A percentile compares a stretch with the other conserved stretches of the same genome.
Evolutionary conservation across 495 filamentous ascomycete genomes (phyloP).

Genomic region (Penicillium dipodomyicola): DNA sequence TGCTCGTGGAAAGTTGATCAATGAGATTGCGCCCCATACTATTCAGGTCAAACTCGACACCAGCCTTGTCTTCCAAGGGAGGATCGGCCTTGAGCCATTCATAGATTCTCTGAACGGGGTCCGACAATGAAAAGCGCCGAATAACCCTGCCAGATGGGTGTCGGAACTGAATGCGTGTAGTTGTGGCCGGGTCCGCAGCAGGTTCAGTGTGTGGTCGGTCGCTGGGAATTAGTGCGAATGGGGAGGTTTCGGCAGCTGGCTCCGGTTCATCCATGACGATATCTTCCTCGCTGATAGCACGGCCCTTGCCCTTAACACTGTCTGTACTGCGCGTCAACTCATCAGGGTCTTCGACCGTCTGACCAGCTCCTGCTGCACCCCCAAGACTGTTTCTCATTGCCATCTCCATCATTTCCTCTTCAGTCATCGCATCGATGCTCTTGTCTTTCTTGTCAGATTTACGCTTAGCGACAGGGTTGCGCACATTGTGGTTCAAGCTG

Average conservation of each 20-base stretch:
- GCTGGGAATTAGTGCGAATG: conserved; percentile 66
- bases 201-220: conserved; percentile 77
- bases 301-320: conserved; percentile 65
- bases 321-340: conserved; percentile 67
- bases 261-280: conserved; percentile 32
- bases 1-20: conserved; percentile 64
- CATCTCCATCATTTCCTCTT: conserved; percentile 94
- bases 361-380: conserved; percentile 31
- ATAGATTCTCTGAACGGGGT: conserved; percentile 78
- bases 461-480: conserved; percentile 84
- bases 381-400: conserved; percentile 83
- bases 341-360: conserved; percentile 69
- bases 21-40: conserved; percentile 79
- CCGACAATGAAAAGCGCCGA: conserved; percentile 74
- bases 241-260: conserved; percentile 33
- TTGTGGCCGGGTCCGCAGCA: conserved; percentile 59
- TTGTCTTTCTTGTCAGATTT: conserved; percentile 70
- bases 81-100: conserved; percentile 92
- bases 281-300: conserved; percentile 44
- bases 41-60: conserved; percentile 80
- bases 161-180: conserved; percentile 88
- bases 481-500: conserved; percentile 78
- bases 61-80: conserved; percentile 68
- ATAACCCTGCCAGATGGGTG: conserved; percentile 79
- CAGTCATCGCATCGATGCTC: conserved; percentile 83